Base-by-base conservation (phyloP, 108 stramenopile species). In the Cylindrotheca closterium region DNA sequence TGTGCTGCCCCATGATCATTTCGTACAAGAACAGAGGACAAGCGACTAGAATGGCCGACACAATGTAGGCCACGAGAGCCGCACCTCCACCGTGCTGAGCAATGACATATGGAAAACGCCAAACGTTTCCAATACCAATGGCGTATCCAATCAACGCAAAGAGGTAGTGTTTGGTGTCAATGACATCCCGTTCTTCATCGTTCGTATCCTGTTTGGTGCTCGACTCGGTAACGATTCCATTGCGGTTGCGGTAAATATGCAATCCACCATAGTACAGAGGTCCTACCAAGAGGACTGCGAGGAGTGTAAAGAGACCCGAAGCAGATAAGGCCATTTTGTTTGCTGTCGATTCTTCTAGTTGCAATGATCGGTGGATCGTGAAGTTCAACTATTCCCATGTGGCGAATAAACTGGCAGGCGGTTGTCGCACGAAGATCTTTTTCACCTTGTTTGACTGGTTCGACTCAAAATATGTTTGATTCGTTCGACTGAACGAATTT, bases 71-170 rank as follows among this genome's bases (percentile, higher is more conserved):
- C 12, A 71, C 18, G 12, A 87, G 72, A 59, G 82, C 82, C 5
- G 80, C 80, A 8, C 78, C 80, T 29, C 82, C 82, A 32, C 86
- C 86, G 53, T 74, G 81, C 50, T 79, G 51, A 55, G 47, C 66
- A 26, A 74, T 65, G 5, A 87, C 52, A 3, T 55, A 45, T 32
- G 86, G 86, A 59, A 87, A 87, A 19, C 86, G 51, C 86, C 86
- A 87, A 15, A 87, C 58, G 42, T 83, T 87, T 19, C 86, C 82
- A 54, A 87, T 78, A 17, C 82, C 86, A 24, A 87, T 73, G 1
- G 84, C 80, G 22, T 60, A 58, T 22, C 75, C 84, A 59, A 81
- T 23, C 51, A 51, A 51, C 22, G 51, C 51, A 51, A 22, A 51
- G 22, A 51, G 18, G 51, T 51, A 51, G 51, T 42, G 37, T 10